Percentiles rank a stretch among this genome's conserved stretches.
These are phyloP conservation scores for Capronia americana DNA, from an alignment of 2,329 filamentous ascomycete species.

Conservation along the genomic window DNA sequence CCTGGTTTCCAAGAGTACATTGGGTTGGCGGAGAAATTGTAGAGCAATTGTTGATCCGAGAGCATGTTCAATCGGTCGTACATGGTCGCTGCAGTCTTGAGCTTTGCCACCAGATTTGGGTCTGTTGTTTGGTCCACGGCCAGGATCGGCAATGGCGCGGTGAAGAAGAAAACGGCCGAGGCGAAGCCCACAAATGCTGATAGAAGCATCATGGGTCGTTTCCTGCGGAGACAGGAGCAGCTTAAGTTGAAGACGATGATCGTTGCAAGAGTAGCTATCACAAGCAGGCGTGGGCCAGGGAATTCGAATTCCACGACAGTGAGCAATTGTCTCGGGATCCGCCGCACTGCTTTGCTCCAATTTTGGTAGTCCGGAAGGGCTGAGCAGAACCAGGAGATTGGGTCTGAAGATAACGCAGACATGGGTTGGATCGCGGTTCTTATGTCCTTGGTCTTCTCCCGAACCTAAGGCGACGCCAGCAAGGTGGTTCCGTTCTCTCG, in stretches of 20 bases:
- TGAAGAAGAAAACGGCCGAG: conserved; percentile 38
- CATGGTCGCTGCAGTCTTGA: conserved; percentile 53
- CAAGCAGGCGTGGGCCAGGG: conserved; percentile 7
- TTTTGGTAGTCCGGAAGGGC: conserved; percentile 16
- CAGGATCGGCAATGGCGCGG: conserved; percentile 29
- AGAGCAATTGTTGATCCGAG: conserved; percentile 54
- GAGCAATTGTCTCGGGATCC: background rate
- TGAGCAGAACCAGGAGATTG: conserved; percentile 29
- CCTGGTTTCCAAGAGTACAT: conserved; percentile 31
- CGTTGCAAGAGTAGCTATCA: conserved; percentile 9
- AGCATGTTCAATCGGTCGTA: conserved; percentile 54
- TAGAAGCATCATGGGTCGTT: conserved; percentile 21
- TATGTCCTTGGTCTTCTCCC: conserved; percentile 22
- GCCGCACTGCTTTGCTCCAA: conserved; percentile 16
- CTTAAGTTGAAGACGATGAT: conserved; percentile 21
- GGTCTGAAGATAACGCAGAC: conserved; percentile 27
- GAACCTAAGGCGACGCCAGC: conserved; percentile 16
- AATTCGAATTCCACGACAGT: background rate
- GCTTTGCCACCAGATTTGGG: conserved; percentile 49
- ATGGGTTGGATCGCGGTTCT: conserved; percentile 22
- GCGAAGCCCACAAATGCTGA: conserved; percentile 26
- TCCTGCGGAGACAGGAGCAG: conserved; percentile 19
- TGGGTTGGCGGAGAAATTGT: conserved; percentile 53
- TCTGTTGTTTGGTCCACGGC: conserved; percentile 51
- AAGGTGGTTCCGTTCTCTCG: conserved; percentile 7